Evolutionary conservation across 768 basidiomycete species (phyloP).

Genomic region (Xerocomus brunneocitrinus): DNA sequence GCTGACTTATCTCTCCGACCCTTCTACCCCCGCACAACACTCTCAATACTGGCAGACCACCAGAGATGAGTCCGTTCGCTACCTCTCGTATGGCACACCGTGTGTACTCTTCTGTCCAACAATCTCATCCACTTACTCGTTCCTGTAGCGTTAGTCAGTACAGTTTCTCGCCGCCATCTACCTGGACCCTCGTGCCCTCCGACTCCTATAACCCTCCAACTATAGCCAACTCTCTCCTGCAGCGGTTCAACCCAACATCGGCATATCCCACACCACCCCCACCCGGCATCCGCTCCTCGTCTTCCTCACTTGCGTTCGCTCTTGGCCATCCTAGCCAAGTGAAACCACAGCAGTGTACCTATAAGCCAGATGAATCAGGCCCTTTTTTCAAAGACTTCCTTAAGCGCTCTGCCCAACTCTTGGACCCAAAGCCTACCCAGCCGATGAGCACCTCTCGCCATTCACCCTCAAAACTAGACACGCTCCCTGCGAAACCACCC

Average conservation of each 20-base stretch:
- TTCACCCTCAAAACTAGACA: conserved; percentile 13
- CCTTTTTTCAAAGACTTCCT: conserved; percentile 67
- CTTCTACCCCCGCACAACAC: conserved; percentile 41
- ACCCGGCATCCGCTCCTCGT: conserved; percentile 57
- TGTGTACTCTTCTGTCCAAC: conserved; percentile 30
- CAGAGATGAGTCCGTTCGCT: conserved; percentile 55
- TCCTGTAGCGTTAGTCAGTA: conserved; percentile 20
- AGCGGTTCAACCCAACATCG: conserved; percentile 53
- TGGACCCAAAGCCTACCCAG: conserved; percentile 26
- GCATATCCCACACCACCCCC: conserved; percentile 71
- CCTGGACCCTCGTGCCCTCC: conserved; percentile 41
- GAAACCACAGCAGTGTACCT: conserved; percentile 29
- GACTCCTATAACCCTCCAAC: conserved; percentile 49
- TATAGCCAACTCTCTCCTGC: conserved; percentile 63
- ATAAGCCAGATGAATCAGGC: conserved; percentile 54
- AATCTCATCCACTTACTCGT: conserved; percentile 6
- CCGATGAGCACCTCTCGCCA: conserved; percentile 13
- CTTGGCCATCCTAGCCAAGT: conserved; percentile 45
- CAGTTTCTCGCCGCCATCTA: conserved; percentile 32
- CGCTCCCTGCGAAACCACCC: conserved; percentile 14
- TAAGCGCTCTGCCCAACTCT: conserved; percentile 41
- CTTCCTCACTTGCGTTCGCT: conserved; percentile 74
- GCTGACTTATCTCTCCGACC: conserved; percentile 49
- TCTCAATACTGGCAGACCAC: conserved; percentile 62
- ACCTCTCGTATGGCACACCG: conserved; percentile 52